phyloP scores from a whole-genome alignment of 306 rosid species.

The Castanospermum australe region DNA sequence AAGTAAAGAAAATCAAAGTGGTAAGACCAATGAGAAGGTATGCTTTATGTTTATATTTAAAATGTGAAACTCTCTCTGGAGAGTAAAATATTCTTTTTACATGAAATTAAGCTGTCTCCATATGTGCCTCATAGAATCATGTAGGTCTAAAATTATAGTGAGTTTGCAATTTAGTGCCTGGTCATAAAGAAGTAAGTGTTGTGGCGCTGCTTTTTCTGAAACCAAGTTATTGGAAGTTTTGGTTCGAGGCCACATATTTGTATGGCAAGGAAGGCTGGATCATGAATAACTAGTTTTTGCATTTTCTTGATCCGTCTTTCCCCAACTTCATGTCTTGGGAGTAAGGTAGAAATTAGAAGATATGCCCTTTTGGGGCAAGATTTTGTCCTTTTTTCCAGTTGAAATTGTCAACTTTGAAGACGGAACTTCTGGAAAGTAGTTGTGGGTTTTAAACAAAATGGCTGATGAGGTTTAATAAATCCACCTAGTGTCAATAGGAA shows the following conservation, averaged over 20 bases:
- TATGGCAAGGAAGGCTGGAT: constrained; percentile 7
- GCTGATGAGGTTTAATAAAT: constrained; percentile 7
- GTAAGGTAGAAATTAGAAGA: constrained; percentile 10
- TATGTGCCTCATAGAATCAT: constrained; percentile 20
- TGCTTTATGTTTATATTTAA: constrained; percentile 43
- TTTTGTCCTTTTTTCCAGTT: background rate
- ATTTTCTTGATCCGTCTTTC: constrained; percentile 14
- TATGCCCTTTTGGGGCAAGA: background rate
- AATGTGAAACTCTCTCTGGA: constrained; percentile 26
- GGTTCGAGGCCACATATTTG: constrained; percentile 12
- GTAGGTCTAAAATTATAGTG: constrained; percentile 14
- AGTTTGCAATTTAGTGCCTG: constrained; percentile 19
- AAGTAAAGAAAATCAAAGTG: constrained; percentile 71
- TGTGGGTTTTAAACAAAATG: constrained; percentile 12
- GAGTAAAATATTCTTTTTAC: constrained; percentile 10
- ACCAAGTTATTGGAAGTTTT: constrained; percentile 6
- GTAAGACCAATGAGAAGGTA: constrained; percentile 78
- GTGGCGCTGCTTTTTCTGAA: background rate
- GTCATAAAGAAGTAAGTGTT: background rate
- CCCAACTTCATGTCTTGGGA: background rate
- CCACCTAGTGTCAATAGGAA: background rate
- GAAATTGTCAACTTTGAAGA: constrained; percentile 13
- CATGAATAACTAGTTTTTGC: constrained; percentile 5
- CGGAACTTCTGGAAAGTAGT: background rate
- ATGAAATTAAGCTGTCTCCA: constrained; percentile 24